Percentiles rank a stretch among this genome's conserved stretches.
Conservation (phyloP, 371 early-diverging fungal species). For the Apophysomyces ossiformis region DNA sequence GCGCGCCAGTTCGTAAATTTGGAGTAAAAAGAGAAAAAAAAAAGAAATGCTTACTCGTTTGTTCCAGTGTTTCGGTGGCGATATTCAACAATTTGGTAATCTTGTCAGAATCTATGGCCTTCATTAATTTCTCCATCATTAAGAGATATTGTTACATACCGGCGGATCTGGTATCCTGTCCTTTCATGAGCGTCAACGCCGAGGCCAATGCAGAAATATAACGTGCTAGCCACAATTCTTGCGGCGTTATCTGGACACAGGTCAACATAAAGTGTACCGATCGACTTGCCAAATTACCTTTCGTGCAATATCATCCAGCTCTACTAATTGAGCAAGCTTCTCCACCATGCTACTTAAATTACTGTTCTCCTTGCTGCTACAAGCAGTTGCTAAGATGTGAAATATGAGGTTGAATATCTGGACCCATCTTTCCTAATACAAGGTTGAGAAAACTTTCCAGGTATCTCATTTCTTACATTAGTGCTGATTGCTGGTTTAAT, state of each 20-base stretch:
- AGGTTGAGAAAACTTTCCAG: neutral
- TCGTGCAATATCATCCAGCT: constrained; percentile 15
- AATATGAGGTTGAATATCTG: constrained; percentile 42
- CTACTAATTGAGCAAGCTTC: constrained; percentile 24
- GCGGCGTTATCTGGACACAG: constrained; percentile 20
- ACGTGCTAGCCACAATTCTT: constrained; percentile 34
- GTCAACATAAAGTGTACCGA: neutral
- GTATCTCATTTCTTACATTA: constrained; percentile 22
- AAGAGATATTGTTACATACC: constrained; percentile 14
- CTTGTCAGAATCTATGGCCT: constrained; percentile 18
- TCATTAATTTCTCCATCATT: neutral
- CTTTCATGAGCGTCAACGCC: constrained; percentile 28
- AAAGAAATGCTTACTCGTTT: constrained; percentile 11
- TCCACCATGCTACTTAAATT: constrained; percentile 22
- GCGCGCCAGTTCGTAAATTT: neutral
- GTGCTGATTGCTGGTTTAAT: constrained; percentile 48
- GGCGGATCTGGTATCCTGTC: constrained; percentile 11
- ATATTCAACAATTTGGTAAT: constrained; percentile 15
- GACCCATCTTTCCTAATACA: constrained; percentile 30
- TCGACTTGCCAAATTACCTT: constrained; percentile 18
- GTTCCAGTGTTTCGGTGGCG: constrained; percentile 21
- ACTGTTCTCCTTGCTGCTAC: constrained; percentile 35
- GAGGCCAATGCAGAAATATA: constrained; percentile 27
- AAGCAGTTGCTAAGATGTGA: constrained; percentile 29
- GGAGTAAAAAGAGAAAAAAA: neutral